Percentiles rank a stretch among this genome's conserved stretches.
Evolutionary conservation across 768 basidiomycete genomes (phyloP).

Genomic region (Roridomyces roridus): DNA sequence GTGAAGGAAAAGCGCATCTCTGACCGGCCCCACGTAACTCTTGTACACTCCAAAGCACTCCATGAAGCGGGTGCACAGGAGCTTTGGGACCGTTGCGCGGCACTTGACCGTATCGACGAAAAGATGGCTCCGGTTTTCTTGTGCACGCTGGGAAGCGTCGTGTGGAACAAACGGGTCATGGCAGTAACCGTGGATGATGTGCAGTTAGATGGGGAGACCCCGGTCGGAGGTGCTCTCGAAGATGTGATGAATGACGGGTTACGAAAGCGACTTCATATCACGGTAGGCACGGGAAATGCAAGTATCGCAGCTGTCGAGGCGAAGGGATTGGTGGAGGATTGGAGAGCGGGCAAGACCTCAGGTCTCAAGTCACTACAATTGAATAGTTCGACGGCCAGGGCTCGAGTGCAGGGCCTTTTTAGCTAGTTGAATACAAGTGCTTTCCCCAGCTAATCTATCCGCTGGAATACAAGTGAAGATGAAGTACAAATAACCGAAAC

Average conservation of each 20-base stretch:
- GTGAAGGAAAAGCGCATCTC: slow-evolving; percentile 54
- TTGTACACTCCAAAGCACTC: slow-evolving; percentile 69
- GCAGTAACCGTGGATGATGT: slow-evolving; percentile 74
- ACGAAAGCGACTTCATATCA: slow-evolving; percentile 74
- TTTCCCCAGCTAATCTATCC: too few relatives aligned
- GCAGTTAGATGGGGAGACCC: slow-evolving; percentile 34
- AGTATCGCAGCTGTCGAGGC: slow-evolving; percentile 73
- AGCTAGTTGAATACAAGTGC: not conserved
- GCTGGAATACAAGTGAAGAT: not conserved
- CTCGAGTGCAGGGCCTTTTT: slow-evolving; percentile 1
- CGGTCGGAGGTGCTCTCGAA: slow-evolving; percentile 52
- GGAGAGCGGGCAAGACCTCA: slow-evolving; percentile 44
- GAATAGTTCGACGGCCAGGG: slow-evolving; percentile 20
- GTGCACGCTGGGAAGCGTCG: slow-evolving; percentile 63
- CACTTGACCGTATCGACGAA: slow-evolving; percentile 39
- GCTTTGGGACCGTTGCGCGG: slow-evolving; percentile 57
- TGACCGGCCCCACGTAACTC: slow-evolving; percentile 79
- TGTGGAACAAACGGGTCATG: slow-evolving; percentile 86
- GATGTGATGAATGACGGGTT: slow-evolving; percentile 49
- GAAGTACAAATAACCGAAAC: not conserved
- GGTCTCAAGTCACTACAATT: slow-evolving; percentile 35
- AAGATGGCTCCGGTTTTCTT: slow-evolving; percentile 51
- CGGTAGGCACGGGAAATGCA: slow-evolving; percentile 73
- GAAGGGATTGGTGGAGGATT: slow-evolving; percentile 63
- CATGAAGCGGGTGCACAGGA: slow-evolving; percentile 29